Percentiles rank a stretch among this genome's conserved stretches.
Conservation (phyloP, 1,139 yeast genomes). For the Kurtzmaniella quercitrusa region DNA sequence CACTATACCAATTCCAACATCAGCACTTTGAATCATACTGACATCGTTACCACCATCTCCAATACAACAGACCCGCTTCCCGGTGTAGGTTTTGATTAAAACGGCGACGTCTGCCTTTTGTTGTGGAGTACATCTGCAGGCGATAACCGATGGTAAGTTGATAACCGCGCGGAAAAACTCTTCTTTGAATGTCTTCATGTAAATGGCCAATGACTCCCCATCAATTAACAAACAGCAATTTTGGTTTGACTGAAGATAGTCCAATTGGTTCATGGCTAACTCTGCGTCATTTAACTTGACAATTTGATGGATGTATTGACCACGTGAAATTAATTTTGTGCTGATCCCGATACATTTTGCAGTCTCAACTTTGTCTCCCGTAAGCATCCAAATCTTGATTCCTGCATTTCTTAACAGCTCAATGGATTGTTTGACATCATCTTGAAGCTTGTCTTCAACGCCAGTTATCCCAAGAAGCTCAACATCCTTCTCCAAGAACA, state of each 20-base stretch:
- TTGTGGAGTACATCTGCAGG: constrained; percentile 98
- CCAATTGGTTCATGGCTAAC: constrained; percentile 68
- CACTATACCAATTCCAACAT: constrained; percentile 97
- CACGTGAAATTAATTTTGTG: constrained; percentile 86
- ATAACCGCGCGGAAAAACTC: constrained; percentile 80
- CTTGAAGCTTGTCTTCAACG: constrained; percentile 92
- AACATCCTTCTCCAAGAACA: constrained; percentile 74
- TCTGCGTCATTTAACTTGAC: constrained; percentile 62
- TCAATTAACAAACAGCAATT: constrained; percentile 86
- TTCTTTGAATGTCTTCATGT: constrained; percentile 54
- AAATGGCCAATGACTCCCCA: constrained; percentile 82
- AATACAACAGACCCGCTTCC: constrained; percentile 91
- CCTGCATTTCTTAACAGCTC: constrained; percentile 95
- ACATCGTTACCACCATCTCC: constrained; percentile 99
- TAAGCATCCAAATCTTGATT: constrained; percentile 96
- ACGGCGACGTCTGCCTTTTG: constrained; percentile 95
- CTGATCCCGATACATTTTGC: constrained; percentile 96
- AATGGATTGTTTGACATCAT: constrained; percentile 85
- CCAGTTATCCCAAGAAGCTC: constrained; percentile 93
- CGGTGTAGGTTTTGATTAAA: constrained; percentile 71
- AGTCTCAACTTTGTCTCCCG: constrained; percentile 98
- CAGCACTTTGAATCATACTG: constrained; percentile 98
- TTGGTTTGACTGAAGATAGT: constrained; percentile 57
- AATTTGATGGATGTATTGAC: constrained; percentile 87
- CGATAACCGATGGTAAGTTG: constrained; percentile 84